Conservation (phyloP, 164 flowering plant genomes). For the Berberis thunbergii region DNA sequence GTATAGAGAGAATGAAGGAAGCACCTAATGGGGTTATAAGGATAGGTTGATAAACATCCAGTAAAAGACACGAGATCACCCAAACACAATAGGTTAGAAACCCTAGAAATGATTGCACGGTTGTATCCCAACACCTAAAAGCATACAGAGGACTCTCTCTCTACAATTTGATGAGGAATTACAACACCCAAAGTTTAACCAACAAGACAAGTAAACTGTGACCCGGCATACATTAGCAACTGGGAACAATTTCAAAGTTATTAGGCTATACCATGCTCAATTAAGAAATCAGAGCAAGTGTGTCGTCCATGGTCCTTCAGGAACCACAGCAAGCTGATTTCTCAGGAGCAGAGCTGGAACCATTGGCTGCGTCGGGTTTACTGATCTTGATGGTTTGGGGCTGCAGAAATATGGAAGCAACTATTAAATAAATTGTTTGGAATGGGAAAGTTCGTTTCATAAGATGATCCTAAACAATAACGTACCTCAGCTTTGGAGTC, state of each 20-base stretch:
- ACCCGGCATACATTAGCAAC: conserved; percentile 1
- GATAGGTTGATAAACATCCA: conserved; percentile 1
- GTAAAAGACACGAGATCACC: neutral
- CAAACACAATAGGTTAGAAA: conserved; percentile 11
- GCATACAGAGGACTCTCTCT: conserved; percentile 8
- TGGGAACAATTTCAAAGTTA: conserved; percentile 6
- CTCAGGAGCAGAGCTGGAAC: conserved; percentile 23
- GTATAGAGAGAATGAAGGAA: neutral
- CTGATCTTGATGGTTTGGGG: conserved; percentile 42
- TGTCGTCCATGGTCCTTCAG: neutral
- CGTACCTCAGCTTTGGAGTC: conserved; percentile 41
- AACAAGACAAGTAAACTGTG: conserved; percentile 7
- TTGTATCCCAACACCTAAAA: conserved; percentile 10
- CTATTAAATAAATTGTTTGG: neutral
- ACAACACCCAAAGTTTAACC: conserved; percentile 15
- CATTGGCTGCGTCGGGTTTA: conserved; percentile 28
- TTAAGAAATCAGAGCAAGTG: conserved; percentile 1
- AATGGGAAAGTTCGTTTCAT: neutral
- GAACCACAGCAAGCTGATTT: conserved; percentile 40
- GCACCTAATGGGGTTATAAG: neutral
- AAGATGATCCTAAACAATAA: neutral
- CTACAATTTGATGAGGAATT: conserved; percentile 14
- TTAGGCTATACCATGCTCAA: conserved; percentile 2
- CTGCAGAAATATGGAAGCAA: conserved; percentile 16
- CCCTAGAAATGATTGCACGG: conserved; percentile 6